Conservation (phyloP, 1,284 basidiomycete species). For the Ceratobasidium sp. region DNA sequence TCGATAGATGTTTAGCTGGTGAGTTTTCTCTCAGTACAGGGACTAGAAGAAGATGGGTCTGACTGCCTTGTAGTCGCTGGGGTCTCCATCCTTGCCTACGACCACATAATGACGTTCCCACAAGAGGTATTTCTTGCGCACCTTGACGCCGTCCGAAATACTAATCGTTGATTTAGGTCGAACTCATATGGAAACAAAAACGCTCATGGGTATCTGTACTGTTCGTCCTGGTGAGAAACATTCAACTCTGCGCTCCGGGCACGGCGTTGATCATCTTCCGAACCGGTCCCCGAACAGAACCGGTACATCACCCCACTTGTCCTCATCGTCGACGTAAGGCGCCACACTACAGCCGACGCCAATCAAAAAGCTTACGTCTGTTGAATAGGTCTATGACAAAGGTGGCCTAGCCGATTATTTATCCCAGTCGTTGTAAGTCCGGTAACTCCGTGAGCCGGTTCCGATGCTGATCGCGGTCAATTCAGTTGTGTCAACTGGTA, state of each 20-base stretch:
- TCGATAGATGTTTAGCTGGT: slow-evolving; percentile 26
- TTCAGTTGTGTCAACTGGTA: slow-evolving; percentile 33
- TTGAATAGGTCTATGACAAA: slow-evolving; percentile 21
- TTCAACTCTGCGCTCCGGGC: not conserved
- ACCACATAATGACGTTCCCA: slow-evolving; percentile 44
- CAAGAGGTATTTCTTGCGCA: slow-evolving; percentile 42
- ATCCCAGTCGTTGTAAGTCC: slow-evolving; percentile 23
- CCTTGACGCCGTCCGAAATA: not conserved
- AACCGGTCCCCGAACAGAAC: slow-evolving; percentile 1
- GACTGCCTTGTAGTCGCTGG: slow-evolving; percentile 38
- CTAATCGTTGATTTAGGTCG: slow-evolving; percentile 2
- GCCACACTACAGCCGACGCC: not conserved
- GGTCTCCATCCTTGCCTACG: slow-evolving; percentile 43
- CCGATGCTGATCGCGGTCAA: not conserved
- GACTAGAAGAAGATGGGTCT: not conserved
- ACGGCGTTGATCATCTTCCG: not conserved
- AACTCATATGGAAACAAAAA: slow-evolving; percentile 29
- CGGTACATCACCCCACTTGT: slow-evolving; percentile 24
- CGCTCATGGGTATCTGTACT: slow-evolving; percentile 9
- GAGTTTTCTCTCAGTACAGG: slow-evolving; percentile 1
- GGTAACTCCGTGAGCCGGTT: not conserved
- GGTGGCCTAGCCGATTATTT: slow-evolving; percentile 12
- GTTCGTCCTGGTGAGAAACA: slow-evolving; percentile 12
- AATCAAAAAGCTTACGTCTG: not conserved
- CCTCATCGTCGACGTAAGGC: slow-evolving; percentile 17